phyloP scores from a whole-genome alignment of 2,329 filamentous ascomycete genomes.

The Fusarium sp. region DNA sequence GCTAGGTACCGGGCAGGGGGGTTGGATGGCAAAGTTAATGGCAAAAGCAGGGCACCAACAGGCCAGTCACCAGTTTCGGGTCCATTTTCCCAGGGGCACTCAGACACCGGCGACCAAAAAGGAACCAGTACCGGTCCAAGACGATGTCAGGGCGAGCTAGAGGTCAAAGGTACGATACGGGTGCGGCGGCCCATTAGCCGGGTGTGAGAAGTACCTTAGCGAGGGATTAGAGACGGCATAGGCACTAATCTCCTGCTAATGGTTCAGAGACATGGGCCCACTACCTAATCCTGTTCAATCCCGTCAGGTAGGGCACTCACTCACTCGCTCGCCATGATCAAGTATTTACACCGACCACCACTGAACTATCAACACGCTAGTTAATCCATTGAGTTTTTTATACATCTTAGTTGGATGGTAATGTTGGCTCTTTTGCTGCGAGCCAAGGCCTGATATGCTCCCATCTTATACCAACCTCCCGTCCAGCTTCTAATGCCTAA shows the following conservation, averaged over 20 bases:
- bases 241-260: conserved; percentile 33
- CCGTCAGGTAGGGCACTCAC: too few species aligned
- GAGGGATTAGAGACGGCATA: conserved; percentile 1
- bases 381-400: conserved; percentile 20
- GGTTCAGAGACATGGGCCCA: conserved; percentile 34
- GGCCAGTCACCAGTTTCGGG: conserved; percentile 26
- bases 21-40: conserved; percentile 21
- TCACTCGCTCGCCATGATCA: not conserved
- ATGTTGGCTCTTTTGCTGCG: not conserved
- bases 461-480: not conserved
- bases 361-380: conserved; percentile 15
- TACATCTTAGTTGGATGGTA: not conserved
- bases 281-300: not conserved
- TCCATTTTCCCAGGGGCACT: conserved; percentile 32
- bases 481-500: not conserved
- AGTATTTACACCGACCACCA: conserved; percentile 8
- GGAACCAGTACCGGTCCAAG: conserved; percentile 30
- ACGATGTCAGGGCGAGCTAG: conserved; percentile 22
- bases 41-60: conserved; percentile 37
- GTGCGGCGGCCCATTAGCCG: conserved; percentile 19
- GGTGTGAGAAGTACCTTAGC: conserved; percentile 27
- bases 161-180: conserved; percentile 7
- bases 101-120: conserved; percentile 29
- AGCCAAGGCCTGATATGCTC: conserved; percentile 8
- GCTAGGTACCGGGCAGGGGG: too few species aligned